phyloP scores from a whole-genome alignment of 768 basidiomycete species.

The Boletus barrowsii region DNA sequence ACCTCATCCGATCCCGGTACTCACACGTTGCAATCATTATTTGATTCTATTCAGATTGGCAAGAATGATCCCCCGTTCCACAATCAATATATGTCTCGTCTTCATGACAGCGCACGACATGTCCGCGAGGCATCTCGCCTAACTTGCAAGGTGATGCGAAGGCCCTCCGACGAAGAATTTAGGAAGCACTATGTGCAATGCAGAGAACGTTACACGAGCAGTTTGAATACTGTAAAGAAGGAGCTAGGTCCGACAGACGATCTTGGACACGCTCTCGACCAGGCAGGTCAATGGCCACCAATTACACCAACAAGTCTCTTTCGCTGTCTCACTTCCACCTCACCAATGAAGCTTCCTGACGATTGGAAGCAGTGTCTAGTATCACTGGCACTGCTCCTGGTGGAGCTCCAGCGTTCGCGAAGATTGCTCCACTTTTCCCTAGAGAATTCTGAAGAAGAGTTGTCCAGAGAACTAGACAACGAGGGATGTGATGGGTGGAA shows the following conservation, averaged over 20 bases:
- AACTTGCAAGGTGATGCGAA: no score
- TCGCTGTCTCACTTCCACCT: not conserved
- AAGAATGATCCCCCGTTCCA: not conserved
- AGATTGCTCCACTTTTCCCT: not conserved
- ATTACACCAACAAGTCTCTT: not conserved
- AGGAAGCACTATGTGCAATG: no score
- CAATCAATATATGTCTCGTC: not conserved
- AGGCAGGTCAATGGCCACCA: not conserved
- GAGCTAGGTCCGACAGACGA: not conserved
- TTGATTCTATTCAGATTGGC: not conserved
- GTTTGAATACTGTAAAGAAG: not conserved
- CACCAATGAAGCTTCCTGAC: not conserved
- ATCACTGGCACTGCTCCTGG: no score
- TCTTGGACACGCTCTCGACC: not conserved
- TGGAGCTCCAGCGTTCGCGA: not conserved
- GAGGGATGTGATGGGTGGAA: no score
- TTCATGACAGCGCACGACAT: not conserved
- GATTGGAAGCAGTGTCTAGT: no score
- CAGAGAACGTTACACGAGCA: not conserved
- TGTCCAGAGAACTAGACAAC: no score
- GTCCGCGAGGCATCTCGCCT: not conserved
- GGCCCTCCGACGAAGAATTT: not conserved
- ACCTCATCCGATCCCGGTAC: no score
- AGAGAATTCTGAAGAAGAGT: no score
- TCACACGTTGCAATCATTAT: no score